Percentiles rank a stretch among this genome's conserved stretches.
Evolutionary conservation across 768 basidiomycete genomes (phyloP).

Genomic region (Termitomyces sp.): DNA sequence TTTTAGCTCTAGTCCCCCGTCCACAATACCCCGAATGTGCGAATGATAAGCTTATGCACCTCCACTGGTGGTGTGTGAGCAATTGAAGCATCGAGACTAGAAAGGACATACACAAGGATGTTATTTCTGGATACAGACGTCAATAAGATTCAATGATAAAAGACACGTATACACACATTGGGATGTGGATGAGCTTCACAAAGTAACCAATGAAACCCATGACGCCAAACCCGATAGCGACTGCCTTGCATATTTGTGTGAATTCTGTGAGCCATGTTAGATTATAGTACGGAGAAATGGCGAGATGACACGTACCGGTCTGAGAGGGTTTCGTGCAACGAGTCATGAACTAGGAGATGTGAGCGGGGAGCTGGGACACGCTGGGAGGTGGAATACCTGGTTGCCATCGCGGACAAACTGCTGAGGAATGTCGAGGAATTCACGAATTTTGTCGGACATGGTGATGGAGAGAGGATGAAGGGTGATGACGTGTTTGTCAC

Average conservation of each 20-base stretch:
- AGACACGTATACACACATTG: slow-evolving; percentile 66
- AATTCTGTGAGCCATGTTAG: slow-evolving; percentile 60
- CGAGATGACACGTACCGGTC: slow-evolving; percentile 61
- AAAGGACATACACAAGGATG: slow-evolving; percentile 84
- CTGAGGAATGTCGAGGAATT: slow-evolving; percentile 88
- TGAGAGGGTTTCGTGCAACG: slow-evolving; percentile 97
- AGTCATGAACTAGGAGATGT: slow-evolving; percentile 72
- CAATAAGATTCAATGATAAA: slow-evolving; percentile 10
- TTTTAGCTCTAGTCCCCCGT: slow-evolving; percentile 1
- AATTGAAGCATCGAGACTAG: not conserved
- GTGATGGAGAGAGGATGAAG: slow-evolving; percentile 20
- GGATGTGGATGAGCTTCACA: slow-evolving; percentile 97
- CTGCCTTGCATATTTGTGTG: slow-evolving; percentile 90
- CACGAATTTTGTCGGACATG: slow-evolving; percentile 91
- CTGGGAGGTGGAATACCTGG: slow-evolving; percentile 52
- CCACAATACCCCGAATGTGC: slow-evolving; percentile 13
- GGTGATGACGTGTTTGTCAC: slow-evolving; percentile 9
- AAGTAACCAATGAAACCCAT: slow-evolving; percentile 99
- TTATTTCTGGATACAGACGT: slow-evolving; percentile 66
- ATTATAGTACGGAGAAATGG: not conserved
- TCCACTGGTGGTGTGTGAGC: slow-evolving; percentile 48
- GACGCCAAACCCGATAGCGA: slow-evolving; percentile 95
- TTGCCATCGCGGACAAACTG: slow-evolving; percentile 92
- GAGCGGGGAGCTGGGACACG: not conserved
- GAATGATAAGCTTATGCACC: slow-evolving; percentile 55